A percentile compares a stretch with the other conserved stretches of the same genome.
phyloP scores from a whole-genome alignment of 495 filamentous ascomycete genomes.

The Glonium stellatum region DNA sequence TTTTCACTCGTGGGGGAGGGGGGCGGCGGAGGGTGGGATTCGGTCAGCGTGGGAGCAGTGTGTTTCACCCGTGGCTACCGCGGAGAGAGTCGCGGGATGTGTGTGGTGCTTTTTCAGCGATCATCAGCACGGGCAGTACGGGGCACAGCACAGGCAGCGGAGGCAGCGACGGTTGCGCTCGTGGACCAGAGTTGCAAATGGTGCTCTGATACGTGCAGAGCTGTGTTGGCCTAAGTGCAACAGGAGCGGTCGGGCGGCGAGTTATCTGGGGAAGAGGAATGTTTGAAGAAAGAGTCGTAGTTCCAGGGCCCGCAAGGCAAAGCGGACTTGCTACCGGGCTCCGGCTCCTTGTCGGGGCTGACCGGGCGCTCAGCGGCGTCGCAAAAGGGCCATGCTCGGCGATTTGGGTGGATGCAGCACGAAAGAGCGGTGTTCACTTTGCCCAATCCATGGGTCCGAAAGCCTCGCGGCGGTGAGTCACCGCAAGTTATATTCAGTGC shows the following conservation, averaged over 20 bases:
- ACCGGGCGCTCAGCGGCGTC: slow-evolving; percentile 2
- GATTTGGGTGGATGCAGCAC: slow-evolving; percentile 1
- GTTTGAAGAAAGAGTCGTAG: background rate
- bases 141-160: background rate
- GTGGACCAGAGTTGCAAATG: background rate
- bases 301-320: background rate
- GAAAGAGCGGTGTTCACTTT: slow-evolving; percentile 4
- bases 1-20: background rate
- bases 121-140: too few relatives aligned
- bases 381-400: background rate
- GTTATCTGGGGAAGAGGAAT: background rate
- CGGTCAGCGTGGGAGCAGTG: slow-evolving; percentile 1
- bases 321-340: background rate
- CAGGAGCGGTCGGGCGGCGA: background rate
- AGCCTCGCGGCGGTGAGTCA: slow-evolving; percentile 23
- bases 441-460: slow-evolving; percentile 5
- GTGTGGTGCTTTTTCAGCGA: slow-evolving; percentile 4
- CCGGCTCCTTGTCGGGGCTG: background rate
- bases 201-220: background rate
- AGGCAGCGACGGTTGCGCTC: background rate
- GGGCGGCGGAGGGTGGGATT: background rate
- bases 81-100: background rate
- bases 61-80: background rate
- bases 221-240: background rate
- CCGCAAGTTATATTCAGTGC: slow-evolving; percentile 10